These are phyloP conservation scores for Zygoascus tannicola DNA, from an alignment of 805 yeast species.

Conservation along the genomic window DNA sequence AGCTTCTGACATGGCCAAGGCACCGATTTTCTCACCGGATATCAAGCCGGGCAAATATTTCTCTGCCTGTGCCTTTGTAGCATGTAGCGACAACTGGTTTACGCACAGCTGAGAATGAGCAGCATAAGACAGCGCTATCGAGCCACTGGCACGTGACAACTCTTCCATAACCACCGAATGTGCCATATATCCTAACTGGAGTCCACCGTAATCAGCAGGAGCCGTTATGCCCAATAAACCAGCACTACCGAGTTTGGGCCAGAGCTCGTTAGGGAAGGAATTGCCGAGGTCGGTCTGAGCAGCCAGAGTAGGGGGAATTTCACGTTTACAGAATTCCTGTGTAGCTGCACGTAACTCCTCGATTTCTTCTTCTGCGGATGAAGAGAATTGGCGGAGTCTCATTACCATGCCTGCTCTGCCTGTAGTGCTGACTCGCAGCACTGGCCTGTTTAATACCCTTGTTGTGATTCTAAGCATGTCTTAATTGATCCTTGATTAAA, in stretches of 20 bases:
- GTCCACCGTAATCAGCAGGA: conserved; percentile 25
- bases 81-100: conserved; percentile 25
- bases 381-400: too few relatives aligned
- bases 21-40: conserved; percentile 25
- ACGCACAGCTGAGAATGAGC: conserved; percentile 29
- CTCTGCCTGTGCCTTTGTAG: conserved; percentile 21
- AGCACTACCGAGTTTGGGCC: conserved; percentile 27
- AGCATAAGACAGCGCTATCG: conserved; percentile 26
- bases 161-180: conserved; percentile 28
- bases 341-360: conserved; percentile 26
- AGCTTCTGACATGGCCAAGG: conserved; percentile 28
- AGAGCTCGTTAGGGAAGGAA: conserved; percentile 26
- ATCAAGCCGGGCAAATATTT: conserved; percentile 25
- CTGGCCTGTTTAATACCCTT: too few relatives aligned
- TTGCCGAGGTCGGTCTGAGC: conserved; percentile 22
- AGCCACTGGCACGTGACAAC: conserved; percentile 25
- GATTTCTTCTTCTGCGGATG: conserved; percentile 8
- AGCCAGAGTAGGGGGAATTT: conserved; percentile 24
- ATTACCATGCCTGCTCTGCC: too few relatives aligned
- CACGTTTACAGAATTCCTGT: conserved; percentile 23
- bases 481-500: too few relatives aligned
- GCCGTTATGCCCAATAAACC: conserved; percentile 28
- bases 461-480: too few relatives aligned
- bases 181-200: conserved; percentile 24
- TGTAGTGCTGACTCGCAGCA: too few relatives aligned